A percentile compares a stretch with the other conserved stretches of the same genome.
phyloP scores from a whole-genome alignment of 2,329 filamentous ascomycete species.

The Fusarium zealandicum region DNA sequence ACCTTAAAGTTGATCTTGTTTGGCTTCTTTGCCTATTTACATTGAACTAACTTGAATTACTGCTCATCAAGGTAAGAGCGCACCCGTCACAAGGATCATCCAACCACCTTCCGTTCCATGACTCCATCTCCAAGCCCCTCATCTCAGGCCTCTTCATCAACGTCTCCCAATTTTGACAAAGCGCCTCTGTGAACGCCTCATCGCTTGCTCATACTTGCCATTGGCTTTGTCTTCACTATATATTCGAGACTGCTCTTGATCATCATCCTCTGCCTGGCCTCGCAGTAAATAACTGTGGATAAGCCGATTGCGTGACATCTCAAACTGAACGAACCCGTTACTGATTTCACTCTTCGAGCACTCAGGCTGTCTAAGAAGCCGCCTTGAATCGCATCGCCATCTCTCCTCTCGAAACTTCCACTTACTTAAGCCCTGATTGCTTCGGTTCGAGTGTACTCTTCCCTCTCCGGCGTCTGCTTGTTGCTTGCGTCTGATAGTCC shows the following conservation, averaged over 20 bases:
- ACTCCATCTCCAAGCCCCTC: slow-evolving; percentile 32
- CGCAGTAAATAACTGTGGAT: not conserved
- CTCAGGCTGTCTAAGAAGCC: not conserved
- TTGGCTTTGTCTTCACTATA: too few species aligned
- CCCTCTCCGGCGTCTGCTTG: slow-evolving; percentile 13
- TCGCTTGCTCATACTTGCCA: not conserved
- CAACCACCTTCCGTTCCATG: slow-evolving; percentile 11
- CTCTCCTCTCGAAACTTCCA: not conserved
- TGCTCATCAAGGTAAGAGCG: slow-evolving; percentile 26
- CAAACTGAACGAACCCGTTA: not conserved
- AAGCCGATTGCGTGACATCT: not conserved
- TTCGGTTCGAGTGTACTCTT: slow-evolving; percentile 14
- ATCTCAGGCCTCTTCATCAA: slow-evolving; percentile 8
- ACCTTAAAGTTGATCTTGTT: too few species aligned
- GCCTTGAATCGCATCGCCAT: not conserved
- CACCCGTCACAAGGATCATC: slow-evolving; percentile 16
- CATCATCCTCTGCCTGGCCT: not conserved
- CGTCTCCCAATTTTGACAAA: not conserved
- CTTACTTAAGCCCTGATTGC: not conserved
- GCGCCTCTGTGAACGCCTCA: slow-evolving; percentile 4
- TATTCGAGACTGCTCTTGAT: not conserved
- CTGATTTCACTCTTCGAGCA: not conserved
- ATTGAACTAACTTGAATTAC: not conserved
- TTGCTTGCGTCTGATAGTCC: slow-evolving; percentile 32
- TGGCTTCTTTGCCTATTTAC: too few species aligned